phyloP scores from a whole-genome alignment of 208 protist species.

The Trypanosoma theileri region DNA sequence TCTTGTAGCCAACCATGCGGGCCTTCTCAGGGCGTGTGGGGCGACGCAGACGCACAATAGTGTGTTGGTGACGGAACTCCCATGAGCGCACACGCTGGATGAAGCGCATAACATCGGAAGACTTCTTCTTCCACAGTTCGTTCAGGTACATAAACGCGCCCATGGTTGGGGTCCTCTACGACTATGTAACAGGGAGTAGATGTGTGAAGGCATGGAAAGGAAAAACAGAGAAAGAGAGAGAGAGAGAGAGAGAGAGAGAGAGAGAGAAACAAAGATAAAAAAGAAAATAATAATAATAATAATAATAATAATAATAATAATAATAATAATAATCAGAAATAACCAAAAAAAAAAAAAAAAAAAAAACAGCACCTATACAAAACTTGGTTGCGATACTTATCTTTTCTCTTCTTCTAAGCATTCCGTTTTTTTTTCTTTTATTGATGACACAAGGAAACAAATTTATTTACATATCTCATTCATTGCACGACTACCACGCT shows the following conservation, averaged over 20 bases:
- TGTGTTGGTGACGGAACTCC: conserved; percentile 98
- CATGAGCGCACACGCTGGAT: conserved; percentile 98
- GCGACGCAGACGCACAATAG: conserved; percentile 90
- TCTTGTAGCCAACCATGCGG: conserved; percentile 99
- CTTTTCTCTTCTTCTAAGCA: not conserved
- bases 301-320: too few species aligned
- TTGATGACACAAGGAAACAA: too few species aligned
- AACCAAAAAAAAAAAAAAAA: too few species aligned
- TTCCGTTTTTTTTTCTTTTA: not conserved
- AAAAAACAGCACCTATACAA: too few species aligned
- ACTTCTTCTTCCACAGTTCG: conserved; percentile 99
- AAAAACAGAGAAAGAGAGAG: not conserved
- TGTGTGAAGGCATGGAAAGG: not conserved
- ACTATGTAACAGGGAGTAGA: not conserved
- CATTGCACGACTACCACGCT: not conserved
- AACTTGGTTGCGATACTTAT: too few species aligned
- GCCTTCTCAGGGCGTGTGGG: conserved; percentile 99
- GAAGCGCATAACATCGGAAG: conserved; percentile 99
- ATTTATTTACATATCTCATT: not conserved
- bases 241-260: not conserved
- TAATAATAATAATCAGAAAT: too few species aligned
- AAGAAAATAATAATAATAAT: not conserved
- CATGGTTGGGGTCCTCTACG: conserved; percentile 63
- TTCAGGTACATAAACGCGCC: conserved; percentile 99
- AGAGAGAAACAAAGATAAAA: conserved; percentile 4